These are phyloP conservation scores for Tardiomyces blankii DNA, from an alignment of 1,139 yeast genomes.

Conservation along the genomic window DNA sequence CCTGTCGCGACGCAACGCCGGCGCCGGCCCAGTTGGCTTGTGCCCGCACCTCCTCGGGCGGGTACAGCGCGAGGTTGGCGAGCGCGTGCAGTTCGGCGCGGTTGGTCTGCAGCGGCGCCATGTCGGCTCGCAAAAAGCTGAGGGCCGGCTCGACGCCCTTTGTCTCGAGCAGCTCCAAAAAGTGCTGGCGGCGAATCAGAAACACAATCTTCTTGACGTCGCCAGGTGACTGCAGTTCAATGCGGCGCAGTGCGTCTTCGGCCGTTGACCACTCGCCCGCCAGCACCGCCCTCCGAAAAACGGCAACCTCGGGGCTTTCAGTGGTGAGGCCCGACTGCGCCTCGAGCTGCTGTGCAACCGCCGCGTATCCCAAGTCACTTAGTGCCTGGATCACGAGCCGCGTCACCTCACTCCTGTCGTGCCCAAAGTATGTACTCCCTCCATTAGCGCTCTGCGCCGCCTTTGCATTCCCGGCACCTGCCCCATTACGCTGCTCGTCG, in stretches of 20 bases:
- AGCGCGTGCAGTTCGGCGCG: constrained; percentile 21
- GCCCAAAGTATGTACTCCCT: neutral
- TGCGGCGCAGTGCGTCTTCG: constrained; percentile 22
- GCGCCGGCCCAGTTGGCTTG: constrained; percentile 32
- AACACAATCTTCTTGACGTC: constrained; percentile 12
- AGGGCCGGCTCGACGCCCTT: constrained; percentile 31
- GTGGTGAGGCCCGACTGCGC: constrained; percentile 31
- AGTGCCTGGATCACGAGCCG: constrained; percentile 40
- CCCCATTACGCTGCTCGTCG: neutral
- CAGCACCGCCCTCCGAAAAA: constrained; percentile 31
- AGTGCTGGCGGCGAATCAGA: constrained; percentile 23
- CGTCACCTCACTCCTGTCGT: constrained; percentile 33
- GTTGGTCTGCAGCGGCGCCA: constrained; percentile 18
- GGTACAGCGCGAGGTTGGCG: constrained; percentile 28
- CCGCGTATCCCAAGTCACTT: constrained; percentile 36
- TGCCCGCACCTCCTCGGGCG: constrained; percentile 22
- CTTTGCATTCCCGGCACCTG: neutral
- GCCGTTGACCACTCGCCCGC: constrained; percentile 35
- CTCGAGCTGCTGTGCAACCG: constrained; percentile 31
- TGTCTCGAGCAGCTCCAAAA: constrained; percentile 21
- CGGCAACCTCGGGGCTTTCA: constrained; percentile 27
- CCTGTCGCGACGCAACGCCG: constrained; percentile 30
- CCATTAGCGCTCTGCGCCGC: no score
- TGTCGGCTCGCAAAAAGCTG: constrained; percentile 31
- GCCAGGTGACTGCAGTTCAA: constrained; percentile 19